A percentile compares a stretch with the other conserved stretches of the same genome.
Conservation (phyloP, 2,329 filamentous ascomycete species). For the Colletotrichum salicis region DNA sequence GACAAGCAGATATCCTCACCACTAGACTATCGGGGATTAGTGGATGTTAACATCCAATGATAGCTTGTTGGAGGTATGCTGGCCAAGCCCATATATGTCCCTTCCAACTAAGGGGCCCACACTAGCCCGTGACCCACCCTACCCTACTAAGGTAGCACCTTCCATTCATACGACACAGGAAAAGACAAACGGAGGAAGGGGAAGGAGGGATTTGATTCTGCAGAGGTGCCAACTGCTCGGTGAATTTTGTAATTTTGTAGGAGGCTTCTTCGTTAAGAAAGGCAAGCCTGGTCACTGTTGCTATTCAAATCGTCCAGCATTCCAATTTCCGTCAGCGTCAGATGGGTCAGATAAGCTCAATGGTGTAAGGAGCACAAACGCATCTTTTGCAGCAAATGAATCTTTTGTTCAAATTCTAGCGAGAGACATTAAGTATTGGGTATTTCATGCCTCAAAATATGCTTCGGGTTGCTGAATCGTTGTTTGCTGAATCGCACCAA, state of each 20-base stretch:
- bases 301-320: no score
- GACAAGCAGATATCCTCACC: conserved; percentile 37
- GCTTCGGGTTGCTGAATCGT: not conserved
- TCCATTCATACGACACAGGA: not conserved
- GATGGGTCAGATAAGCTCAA: no score
- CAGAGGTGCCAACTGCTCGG: no score
- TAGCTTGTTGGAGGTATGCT: not conserved
- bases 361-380: no score
- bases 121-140: not conserved
- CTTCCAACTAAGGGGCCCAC: fast-evolving
- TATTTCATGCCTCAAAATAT: not conserved
- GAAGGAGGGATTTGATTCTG: no score
- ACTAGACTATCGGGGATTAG: conserved; percentile 35
- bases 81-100: fast-evolving
- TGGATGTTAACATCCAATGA: conserved; percentile 10
- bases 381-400: no score
- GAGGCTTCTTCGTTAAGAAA: no score
- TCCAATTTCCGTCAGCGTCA: no score
- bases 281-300: no score
- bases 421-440: not conserved
- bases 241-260: no score
- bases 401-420: not conserved
- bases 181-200: no score
- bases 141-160: not conserved
- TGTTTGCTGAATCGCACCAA: not conserved